Base-by-base conservation (phyloP, 495 filamentous ascomycete genomes). In the Podospora pseudocomata region DNA sequence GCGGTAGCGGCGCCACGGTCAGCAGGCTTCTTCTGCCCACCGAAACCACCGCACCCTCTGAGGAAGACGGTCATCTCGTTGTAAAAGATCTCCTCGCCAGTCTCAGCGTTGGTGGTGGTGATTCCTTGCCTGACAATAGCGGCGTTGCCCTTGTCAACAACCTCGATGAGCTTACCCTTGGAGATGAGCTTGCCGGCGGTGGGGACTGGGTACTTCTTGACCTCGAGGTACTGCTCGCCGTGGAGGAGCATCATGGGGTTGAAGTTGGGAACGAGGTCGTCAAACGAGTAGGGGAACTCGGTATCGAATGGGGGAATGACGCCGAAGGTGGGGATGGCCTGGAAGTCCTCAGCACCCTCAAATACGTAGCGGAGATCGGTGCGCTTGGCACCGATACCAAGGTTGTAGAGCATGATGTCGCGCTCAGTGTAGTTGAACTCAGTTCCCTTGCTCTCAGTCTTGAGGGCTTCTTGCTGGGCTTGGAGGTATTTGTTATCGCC, bases 161-260 rank as follows among this genome's bases (percentile, higher is more conserved):
- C 94, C 75, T 99, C 95, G 68, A 99, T 86, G 68, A 99, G 90
- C 78, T 90, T 90, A 64, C 90, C 91, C 80, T 90, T 91, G 70
- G 90, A 93, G 76, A 93, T 79, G 53, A 96, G 89, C 54, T 87
- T 90, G 60, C 86, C 92, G 60, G 88, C 85, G 63, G 95, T 98
- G 34, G 96, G 95, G 79, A 99, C 93, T 61, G 96, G 95, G 83
- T 88, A 97, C 79, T 94, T 92, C 77, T 89, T 89, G 77, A 99
- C 87, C 79, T 98, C 96, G 71, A 98, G 92, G 85, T 94, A 99
- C 82, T 99, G 95, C 83, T 99, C 95, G 74, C 95, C 95, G 84
- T 99, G 95, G 20, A 99, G 89, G 63, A 99, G 88, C 94, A 98
- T 97, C 96, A 97, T 99, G 70, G 94, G 94, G 5, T 86, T 91